Percentiles rank a stretch among this genome's conserved stretches.
Evolutionary conservation across 805 yeast species (phyloP).

Genomic region (Candida patagonica): DNA sequence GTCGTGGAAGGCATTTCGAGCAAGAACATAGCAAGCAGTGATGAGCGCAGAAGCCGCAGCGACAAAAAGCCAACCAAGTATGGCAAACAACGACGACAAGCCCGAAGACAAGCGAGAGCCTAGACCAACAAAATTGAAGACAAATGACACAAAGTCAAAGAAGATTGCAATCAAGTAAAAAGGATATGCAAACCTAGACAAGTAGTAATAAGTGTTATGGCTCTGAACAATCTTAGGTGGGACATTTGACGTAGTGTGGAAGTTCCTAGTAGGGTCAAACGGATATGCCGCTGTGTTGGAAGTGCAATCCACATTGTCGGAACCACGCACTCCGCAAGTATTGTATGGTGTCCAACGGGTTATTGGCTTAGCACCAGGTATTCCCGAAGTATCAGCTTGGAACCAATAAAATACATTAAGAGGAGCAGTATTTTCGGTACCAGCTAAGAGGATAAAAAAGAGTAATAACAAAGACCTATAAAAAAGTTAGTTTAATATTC

Average conservation of each 20-base stretch:
- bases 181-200: conserved; percentile 61
- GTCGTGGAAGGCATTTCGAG: conserved; percentile 54
- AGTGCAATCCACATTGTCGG: conserved; percentile 43
- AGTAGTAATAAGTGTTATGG: conserved; percentile 49
- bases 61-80: conserved; percentile 20
- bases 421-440: conserved; percentile 44
- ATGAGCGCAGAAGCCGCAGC: conserved; percentile 55
- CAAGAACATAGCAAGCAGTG: conserved; percentile 74
- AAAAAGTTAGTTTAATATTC: background rate
- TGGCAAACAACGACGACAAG: conserved; percentile 19
- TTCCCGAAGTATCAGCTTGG: conserved; percentile 57
- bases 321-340: conserved; percentile 39
- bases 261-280: conserved; percentile 72
- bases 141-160: conserved; percentile 43
- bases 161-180: conserved; percentile 50
- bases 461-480: conserved; percentile 40
- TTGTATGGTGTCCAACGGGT: conserved; percentile 83
- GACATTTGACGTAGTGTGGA: conserved; percentile 41
- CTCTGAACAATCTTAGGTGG: conserved; percentile 44
- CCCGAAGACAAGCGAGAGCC: conserved; percentile 20
- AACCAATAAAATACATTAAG: conserved; percentile 70
- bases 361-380: conserved; percentile 33
- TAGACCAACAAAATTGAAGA: conserved; percentile 21
- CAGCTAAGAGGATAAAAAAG: conserved; percentile 59
- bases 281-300: conserved; percentile 65